phyloP scores from a whole-genome alignment of 106 monocot species.

The Amphibolis antarctica region DNA sequence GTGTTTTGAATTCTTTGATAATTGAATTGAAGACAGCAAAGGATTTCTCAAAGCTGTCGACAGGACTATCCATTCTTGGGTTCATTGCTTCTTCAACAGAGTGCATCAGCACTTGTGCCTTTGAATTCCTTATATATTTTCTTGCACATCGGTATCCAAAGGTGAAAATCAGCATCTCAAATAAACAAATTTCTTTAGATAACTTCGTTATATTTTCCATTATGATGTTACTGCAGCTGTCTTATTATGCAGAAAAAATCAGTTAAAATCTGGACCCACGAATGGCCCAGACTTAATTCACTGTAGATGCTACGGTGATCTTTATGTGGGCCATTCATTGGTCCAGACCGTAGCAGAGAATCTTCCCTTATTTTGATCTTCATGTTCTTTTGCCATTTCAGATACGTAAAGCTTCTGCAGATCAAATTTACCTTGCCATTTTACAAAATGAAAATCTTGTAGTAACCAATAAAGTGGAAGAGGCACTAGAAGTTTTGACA shows the following conservation, averaged over 20 bases:
- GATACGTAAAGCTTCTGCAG: constrained; percentile 77
- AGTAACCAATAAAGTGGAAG: constrained; percentile 30
- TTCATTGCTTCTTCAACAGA: constrained; percentile 53
- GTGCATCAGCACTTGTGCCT: constrained; percentile 31
- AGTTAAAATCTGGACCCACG: too few relatives aligned
- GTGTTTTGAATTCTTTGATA: constrained; percentile 44
- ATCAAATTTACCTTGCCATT: constrained; percentile 88
- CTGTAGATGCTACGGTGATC: too few relatives aligned
- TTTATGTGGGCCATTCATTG: too few relatives aligned
- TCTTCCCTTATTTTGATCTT: too few relatives aligned
- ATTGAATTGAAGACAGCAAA: constrained; percentile 82
- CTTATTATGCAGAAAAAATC: too few relatives aligned
- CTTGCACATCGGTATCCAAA: constrained; percentile 87
- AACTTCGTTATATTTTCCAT: too few relatives aligned
- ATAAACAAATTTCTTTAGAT: background rate
- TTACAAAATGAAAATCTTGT: constrained; percentile 48
- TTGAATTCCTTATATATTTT: constrained; percentile 55
- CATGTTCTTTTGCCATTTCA: constrained; percentile 12
- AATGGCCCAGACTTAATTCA: too few relatives aligned
- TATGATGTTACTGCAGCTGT: background rate
- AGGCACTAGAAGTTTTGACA: constrained; percentile 50
- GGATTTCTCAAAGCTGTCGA: constrained; percentile 72
- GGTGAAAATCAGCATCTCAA: constrained; percentile 23
- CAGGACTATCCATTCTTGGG: constrained; percentile 85
- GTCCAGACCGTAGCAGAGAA: too few relatives aligned